Base-by-base conservation (phyloP, 192 early-diverging fungal genomes). In the Umbelopsis ramanniana region DNA sequence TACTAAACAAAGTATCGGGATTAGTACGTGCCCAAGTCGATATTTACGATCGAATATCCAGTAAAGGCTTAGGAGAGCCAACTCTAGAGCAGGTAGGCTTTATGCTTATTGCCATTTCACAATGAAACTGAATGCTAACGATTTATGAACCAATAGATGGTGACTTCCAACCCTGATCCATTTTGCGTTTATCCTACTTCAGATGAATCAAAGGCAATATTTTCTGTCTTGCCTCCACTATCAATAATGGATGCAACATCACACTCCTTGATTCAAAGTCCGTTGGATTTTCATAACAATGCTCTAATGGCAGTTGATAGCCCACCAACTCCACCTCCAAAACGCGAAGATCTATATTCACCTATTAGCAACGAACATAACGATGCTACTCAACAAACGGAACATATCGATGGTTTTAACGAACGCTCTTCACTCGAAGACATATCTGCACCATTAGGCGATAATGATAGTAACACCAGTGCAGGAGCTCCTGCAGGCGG, bases 11-110 rank as follows among this genome's bases (percentile, higher is more conserved):
- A 72, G 79, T 78, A 1, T 76, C 78, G 9, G 75, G 78, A 19
- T 68, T 86, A 23, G 80, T 86, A 10, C 70, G 80, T 9, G 84
- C 82, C 17, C 78, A 86, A 57, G 81, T 83, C 4, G 84, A 86
- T 68, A 78, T 86, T 14, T 82, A 77, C 29, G 84, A 86, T 55
- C 55, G 80, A 9, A 79, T 86, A 15, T 75, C 80, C 15, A 80
- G 68, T 68, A 86, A 86, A 52, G 84, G 84, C 11, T 37, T 86
- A 17, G 79, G 76, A n/a, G 84, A 86, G 66, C 67, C 76, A n/a
- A 77, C 80, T 24, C 68, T 86, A 29, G 84, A 86, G 48, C 74
- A 71, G 2, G 83, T 82, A 80, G 23, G 71, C 26, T 47, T 19
- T 12, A 23, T 7, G 6, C 3, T 2, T 22, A 45, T 29, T 55